Evolutionary conservation across 2,329 filamentous ascomycete species (phyloP).

Genomic region (Furcasterigmium sp.): DNA sequence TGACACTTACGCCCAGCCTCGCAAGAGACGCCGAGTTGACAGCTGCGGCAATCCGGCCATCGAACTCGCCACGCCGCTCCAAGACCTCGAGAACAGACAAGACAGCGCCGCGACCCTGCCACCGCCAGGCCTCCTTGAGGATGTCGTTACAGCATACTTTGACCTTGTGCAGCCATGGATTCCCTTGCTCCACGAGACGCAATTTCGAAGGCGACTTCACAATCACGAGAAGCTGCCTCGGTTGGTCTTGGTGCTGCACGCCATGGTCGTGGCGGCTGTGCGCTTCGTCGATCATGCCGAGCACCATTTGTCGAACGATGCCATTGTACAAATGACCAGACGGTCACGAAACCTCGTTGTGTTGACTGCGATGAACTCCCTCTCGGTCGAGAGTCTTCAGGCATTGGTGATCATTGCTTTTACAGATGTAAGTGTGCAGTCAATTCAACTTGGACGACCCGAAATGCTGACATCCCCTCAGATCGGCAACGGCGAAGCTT

Average conservation of each 20-base stretch:
- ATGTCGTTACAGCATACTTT: constrained; percentile 24
- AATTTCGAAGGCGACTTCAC: constrained; percentile 20
- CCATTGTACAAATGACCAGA: constrained; percentile 8
- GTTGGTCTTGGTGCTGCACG: constrained; percentile 26
- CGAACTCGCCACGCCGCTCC: constrained; percentile 10
- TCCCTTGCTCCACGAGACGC: constrained; percentile 27
- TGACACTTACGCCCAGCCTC: constrained; percentile 5
- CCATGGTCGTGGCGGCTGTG: constrained; percentile 23
- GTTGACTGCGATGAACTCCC: constrained; percentile 22
- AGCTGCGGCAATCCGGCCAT: constrained; percentile 17
- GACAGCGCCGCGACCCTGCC: constrained; percentile 19
- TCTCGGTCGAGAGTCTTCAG: constrained; percentile 30
- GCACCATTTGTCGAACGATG: constrained; percentile 12
- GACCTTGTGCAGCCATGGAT: constrained; percentile 33
- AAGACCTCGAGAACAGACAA: constrained; percentile 18
- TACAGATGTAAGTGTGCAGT: constrained; percentile 21
- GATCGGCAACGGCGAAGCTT: constrained; percentile 14
- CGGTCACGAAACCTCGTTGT: constrained; percentile 18
- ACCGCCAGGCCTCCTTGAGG: constrained; percentile 10
- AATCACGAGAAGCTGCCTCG: constrained; percentile 17
- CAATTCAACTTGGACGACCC: not conserved
- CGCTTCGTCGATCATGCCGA: constrained; percentile 19
- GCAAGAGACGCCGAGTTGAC: constrained; percentile 15
- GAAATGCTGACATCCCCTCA: constrained; percentile 1
- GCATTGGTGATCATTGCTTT: constrained; percentile 31